These are phyloP conservation scores for Fusarium zealandicum DNA, from an alignment of 2,329 filamentous ascomycete genomes.

Conservation along the genomic window DNA sequence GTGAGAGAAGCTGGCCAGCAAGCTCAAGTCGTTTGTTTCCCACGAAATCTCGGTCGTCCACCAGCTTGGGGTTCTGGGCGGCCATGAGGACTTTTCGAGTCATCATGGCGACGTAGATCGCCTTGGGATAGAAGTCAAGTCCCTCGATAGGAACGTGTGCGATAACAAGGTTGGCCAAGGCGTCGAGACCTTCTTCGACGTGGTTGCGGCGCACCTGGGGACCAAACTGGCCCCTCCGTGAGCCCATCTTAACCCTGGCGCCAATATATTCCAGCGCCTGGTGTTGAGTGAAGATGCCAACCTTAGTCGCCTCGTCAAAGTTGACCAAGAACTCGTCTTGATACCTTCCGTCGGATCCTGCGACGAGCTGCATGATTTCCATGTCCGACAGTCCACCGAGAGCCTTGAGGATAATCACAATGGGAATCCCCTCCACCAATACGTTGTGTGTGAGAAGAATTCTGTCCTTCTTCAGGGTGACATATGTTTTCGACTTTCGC, in stretches of 20 bases:
- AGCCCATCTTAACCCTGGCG: constrained; percentile 84
- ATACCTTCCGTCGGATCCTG: constrained; percentile 85
- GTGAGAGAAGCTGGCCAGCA: constrained; percentile 89
- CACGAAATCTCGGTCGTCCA: constrained; percentile 97
- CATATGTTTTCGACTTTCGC: constrained; percentile 96
- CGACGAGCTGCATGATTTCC: constrained; percentile 90
- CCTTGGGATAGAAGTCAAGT: constrained; percentile 95
- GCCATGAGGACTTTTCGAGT: constrained; percentile 95
- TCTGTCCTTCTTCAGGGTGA: constrained; percentile 90
- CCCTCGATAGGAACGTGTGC: constrained; percentile 92
- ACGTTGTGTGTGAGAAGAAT: constrained; percentile 93
- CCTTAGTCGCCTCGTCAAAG: constrained; percentile 88
- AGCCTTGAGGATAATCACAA: constrained; percentile 91
- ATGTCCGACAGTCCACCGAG: constrained; percentile 93
- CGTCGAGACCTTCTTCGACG: constrained; percentile 90
- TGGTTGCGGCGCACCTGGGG: constrained; percentile 74
- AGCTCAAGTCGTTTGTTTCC: constrained; percentile 96
- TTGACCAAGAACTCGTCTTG: constrained; percentile 96
- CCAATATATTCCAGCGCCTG: constrained; percentile 95
- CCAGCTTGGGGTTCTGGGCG: constrained; percentile 83
- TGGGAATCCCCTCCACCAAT: constrained; percentile 90
- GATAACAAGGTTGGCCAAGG: constrained; percentile 89
- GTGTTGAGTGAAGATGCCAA: constrained; percentile 88
- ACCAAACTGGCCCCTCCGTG: constrained; percentile 64
- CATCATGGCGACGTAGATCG: constrained; percentile 96